These are phyloP conservation scores for Claviceps maximensis DNA, from an alignment of 2,329 filamentous ascomycete species.

Conservation along the genomic window DNA sequence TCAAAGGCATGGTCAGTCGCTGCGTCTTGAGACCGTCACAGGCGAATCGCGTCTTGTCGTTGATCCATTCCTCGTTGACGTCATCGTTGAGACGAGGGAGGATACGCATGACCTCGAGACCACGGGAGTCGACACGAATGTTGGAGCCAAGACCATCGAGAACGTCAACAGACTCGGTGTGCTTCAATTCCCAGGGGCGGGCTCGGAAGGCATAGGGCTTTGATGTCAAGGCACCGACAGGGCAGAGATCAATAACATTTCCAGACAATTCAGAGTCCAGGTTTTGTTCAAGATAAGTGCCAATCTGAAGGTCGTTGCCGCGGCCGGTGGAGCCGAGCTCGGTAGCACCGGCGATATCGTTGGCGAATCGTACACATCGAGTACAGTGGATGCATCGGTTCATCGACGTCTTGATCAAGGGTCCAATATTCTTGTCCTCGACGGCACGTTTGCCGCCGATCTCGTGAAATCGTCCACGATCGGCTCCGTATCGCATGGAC, in stretches of 20 bases:
- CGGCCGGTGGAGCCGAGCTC: slow-evolving; percentile 90
- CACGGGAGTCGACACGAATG: slow-evolving; percentile 84
- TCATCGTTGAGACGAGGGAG: slow-evolving; percentile 91
- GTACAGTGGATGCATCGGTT: slow-evolving; percentile 99
- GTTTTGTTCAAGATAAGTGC: slow-evolving; percentile 90
- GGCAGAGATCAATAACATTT: slow-evolving; percentile 96
- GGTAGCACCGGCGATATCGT: slow-evolving; percentile 89
- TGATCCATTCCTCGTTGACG: slow-evolving; percentile 99
- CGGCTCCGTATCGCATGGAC: slow-evolving; percentile 95
- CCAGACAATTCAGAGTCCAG: slow-evolving; percentile 90
- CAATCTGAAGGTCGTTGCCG: slow-evolving; percentile 95
- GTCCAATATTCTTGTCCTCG: slow-evolving; percentile 98
- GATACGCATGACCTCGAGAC: slow-evolving; percentile 91
- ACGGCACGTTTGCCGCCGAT: slow-evolving; percentile 90
- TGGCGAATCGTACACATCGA: slow-evolving; percentile 92
- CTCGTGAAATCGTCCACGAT: slow-evolving; percentile 95
- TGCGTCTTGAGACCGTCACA: slow-evolving; percentile 96
- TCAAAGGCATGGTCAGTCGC: slow-evolving; percentile 80
- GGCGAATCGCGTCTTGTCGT: slow-evolving; percentile 94
- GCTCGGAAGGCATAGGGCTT: slow-evolving; percentile 98
- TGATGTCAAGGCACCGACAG: slow-evolving; percentile 88
- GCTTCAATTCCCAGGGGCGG: slow-evolving; percentile 92
- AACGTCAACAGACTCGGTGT: slow-evolving; percentile 91
- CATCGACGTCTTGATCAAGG: slow-evolving; percentile 98
- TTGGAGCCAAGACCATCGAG: slow-evolving; percentile 87